A percentile compares a stretch with the other conserved stretches of the same genome.
Conservation (phyloP, 148 eudicot genomes). For the Rhododendron griersonianum region DNA sequence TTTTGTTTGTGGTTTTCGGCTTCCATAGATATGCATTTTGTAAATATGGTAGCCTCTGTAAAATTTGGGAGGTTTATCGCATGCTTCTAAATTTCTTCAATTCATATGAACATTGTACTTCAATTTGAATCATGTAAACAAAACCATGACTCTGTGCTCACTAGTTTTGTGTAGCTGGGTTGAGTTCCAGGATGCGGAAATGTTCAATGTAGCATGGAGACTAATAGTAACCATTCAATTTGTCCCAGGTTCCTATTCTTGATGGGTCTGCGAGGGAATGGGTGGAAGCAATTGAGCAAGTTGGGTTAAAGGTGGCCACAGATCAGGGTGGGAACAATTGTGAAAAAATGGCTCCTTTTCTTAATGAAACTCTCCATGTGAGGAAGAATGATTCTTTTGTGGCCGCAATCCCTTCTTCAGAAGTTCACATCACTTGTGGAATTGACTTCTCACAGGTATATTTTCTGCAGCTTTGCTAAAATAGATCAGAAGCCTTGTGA, state of each 20-base stretch:
- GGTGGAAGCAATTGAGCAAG: slow-evolving; percentile 63
- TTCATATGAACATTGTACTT: background rate
- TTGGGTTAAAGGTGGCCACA: slow-evolving; percentile 60
- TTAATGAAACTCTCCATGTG: slow-evolving; percentile 55
- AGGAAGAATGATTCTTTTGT: slow-evolving; percentile 68
- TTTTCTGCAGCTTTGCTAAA: background rate
- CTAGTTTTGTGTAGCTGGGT: background rate
- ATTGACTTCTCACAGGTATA: slow-evolving; percentile 76
- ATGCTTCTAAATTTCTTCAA: background rate
- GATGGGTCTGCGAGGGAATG: slow-evolving; percentile 96
- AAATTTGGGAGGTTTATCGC: background rate
- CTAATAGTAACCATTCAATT: background rate
- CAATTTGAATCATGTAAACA: background rate
- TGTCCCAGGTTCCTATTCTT: slow-evolving; percentile 73
- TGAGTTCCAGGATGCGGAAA: background rate
- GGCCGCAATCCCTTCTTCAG: slow-evolving; percentile 69
- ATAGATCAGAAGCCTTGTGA: background rate
- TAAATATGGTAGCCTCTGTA: background rate
- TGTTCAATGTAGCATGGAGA: background rate
- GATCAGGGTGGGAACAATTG: slow-evolving; percentile 45
- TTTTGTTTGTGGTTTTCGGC: background rate
- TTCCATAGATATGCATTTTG: background rate
- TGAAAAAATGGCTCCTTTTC: slow-evolving; percentile 70
- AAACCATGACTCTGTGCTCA: background rate
- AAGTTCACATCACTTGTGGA: slow-evolving; percentile 54